These are phyloP conservation scores for Penicillium longicatenatum DNA, from an alignment of 495 filamentous ascomycete species.

Conservation along the genomic window DNA sequence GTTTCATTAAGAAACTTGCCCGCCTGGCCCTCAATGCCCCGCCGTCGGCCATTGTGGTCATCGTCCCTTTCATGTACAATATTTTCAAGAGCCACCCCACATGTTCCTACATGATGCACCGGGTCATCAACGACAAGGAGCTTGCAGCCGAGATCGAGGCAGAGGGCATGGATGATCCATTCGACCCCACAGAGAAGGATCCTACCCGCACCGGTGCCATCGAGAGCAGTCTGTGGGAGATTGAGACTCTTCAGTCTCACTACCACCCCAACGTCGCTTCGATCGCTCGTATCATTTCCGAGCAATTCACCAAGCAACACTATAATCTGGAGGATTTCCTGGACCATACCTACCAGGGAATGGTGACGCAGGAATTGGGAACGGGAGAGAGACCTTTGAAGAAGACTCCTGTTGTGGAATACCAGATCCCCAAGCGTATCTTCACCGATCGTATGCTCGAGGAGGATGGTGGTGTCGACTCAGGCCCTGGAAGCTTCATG, in stretches of 20 bases:
- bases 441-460: slow-evolving; percentile 57
- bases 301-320: slow-evolving; percentile 95
- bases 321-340: slow-evolving; percentile 96
- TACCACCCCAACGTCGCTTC: slow-evolving; percentile 98
- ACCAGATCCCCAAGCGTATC: slow-evolving; percentile 88
- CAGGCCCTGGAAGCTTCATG: slow-evolving; percentile 40
- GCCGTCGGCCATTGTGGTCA: slow-evolving; percentile 80
- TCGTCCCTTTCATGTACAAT: slow-evolving; percentile 95
- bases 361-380: slow-evolving; percentile 77
- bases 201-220: slow-evolving; percentile 85
- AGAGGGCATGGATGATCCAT: slow-evolving; percentile 78
- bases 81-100: slow-evolving; percentile 86
- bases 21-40: slow-evolving; percentile 81
- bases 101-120: slow-evolving; percentile 94
- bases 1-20: slow-evolving; percentile 91
- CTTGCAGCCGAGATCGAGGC: slow-evolving; percentile 57
- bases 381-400: slow-evolving; percentile 68
- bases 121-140: slow-evolving; percentile 61
- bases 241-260: slow-evolving; percentile 84
- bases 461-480: slow-evolving; percentile 47
- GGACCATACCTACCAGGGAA: slow-evolving; percentile 88
- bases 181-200: slow-evolving; percentile 70
- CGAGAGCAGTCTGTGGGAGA: slow-evolving; percentile 93
- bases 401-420: slow-evolving; percentile 87
- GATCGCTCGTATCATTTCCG: slow-evolving; percentile 87